These are phyloP conservation scores for Xylariaceae sp. DNA, from an alignment of 2,329 filamentous ascomycete species.

Conservation along the genomic window DNA sequence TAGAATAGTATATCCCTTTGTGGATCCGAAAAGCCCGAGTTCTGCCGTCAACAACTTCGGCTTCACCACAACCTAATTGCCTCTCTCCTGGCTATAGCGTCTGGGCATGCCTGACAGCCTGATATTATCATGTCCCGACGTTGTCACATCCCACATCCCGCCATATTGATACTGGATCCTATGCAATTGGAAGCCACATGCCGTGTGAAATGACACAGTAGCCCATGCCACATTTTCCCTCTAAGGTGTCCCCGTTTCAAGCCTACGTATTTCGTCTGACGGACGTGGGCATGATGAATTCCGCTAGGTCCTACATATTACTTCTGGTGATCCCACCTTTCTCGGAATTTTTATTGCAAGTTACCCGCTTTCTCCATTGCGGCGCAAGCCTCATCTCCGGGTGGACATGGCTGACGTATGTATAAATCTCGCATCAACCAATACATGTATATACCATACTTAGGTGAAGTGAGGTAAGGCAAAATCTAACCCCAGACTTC, in stretches of 20 bases:
- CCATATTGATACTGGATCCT: background rate
- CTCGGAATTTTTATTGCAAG: background rate
- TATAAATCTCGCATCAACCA: background rate
- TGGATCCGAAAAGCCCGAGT: slow-evolving; percentile 15
- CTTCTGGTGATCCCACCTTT: background rate
- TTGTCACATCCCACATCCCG: background rate
- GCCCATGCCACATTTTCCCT: background rate
- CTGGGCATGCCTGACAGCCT: too few species aligned
- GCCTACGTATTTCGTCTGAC: background rate
- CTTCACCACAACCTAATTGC: slow-evolving; percentile 3
- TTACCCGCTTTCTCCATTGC: background rate
- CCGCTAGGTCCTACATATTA: background rate
- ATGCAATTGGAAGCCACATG: background rate
- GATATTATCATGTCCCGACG: too few species aligned
- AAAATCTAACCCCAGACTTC: background rate
- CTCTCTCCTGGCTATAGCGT: background rate
- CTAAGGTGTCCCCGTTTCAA: background rate
- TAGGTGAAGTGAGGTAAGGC: background rate
- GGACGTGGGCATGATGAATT: background rate
- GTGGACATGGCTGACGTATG: background rate
- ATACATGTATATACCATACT: too few species aligned
- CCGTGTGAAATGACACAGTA: background rate
- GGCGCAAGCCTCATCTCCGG: background rate
- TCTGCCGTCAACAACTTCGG: slow-evolving; percentile 12
- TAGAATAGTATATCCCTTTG: slow-evolving; percentile 8